Conservation (phyloP, 495 filamentous ascomycete species). For the Podospora conica region DNA sequence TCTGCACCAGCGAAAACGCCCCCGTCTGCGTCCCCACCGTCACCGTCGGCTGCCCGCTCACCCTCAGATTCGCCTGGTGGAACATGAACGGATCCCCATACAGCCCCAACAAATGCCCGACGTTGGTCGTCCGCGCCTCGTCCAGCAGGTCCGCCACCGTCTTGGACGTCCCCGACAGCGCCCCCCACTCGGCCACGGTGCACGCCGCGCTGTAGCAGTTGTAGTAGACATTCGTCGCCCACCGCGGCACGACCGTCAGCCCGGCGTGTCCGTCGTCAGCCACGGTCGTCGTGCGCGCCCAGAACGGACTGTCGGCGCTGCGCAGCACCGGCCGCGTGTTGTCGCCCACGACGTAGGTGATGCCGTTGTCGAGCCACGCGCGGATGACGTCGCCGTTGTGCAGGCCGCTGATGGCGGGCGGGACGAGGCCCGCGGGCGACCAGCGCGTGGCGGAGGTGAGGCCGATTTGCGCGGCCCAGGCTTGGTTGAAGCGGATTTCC, state of each 20-base stretch:
- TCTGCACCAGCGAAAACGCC: conserved; percentile 50
- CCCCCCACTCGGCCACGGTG: conserved; percentile 51
- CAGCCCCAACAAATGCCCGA: conserved; percentile 47
- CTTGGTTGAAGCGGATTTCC: conserved; percentile 54
- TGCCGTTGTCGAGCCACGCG: conserved; percentile 52
- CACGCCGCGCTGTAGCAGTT: conserved; percentile 52
- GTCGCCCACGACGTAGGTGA: conserved; percentile 53
- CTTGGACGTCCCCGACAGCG: conserved; percentile 44
- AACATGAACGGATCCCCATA: conserved; percentile 45
- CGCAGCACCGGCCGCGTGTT: conserved; percentile 49
- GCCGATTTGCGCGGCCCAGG: conserved; percentile 45
- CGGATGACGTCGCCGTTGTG: conserved; percentile 55
- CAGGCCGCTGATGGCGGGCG: conserved; percentile 54
- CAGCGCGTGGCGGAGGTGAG: conserved; percentile 36
- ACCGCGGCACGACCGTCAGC: conserved; percentile 51
- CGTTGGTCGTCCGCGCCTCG: conserved; percentile 43
- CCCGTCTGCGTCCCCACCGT: conserved; percentile 44
- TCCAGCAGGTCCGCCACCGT: conserved; percentile 41
- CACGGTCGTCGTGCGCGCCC: conserved; percentile 47
- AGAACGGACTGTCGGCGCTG: conserved; percentile 43
- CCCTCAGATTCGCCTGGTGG: conserved; percentile 52
- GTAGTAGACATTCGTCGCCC: conserved; percentile 55
- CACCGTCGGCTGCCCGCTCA: conserved; percentile 36
- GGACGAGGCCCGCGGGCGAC: conserved; percentile 49
- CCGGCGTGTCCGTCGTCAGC: conserved; percentile 48